Evolutionary conservation across 2,329 filamentous ascomycete species (phyloP), one percentile per base, ranked within the genome.

Genomic region (Ramularia collo-cygni): DNA sequence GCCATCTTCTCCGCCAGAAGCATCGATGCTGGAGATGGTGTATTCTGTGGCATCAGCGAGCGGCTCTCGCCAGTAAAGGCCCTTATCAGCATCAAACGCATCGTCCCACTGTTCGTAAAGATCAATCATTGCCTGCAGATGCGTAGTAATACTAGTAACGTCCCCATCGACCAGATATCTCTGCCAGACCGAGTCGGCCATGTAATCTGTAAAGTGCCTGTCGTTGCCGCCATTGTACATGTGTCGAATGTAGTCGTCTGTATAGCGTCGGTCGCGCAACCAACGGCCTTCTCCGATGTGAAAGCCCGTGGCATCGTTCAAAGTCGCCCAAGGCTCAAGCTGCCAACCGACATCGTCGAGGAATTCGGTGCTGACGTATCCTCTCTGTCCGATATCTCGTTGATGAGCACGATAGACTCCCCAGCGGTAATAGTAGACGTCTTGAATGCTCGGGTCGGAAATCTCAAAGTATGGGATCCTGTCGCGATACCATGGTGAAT

Each of bases 401-500:
- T 68, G 66, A 42, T 69, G 66, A 1, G 65, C 58, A 2, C 66
- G 60, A 52, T 66, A 69, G 17, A 69, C 57, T 17, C 58, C 61
- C 66, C 65, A 68, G 21, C 66, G 64, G 44, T 69, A 69, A 51
- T 69, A 69, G 50, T 68, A 69, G 8, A 69, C 66, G 13, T 67
- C 61, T 1, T 60, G 63, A 12, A 67, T 58, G 8, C 60, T 46
- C 1, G 52, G 32, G 38, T 66, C 62, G 35, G 61, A 64, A 13
- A 60, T 60, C 35, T 66, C 62, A 42, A 66, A 67, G 37, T 62
- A 61, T 1, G 64, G 63, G 4, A 66, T 64, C 9, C 60, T 57
- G 21, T 60, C 48, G 6, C 54, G 51, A 34, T 65, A 67, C 64
- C 64, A 67, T 1, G 63, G 56, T 14, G 61, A 55, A 46, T 66